Evolutionary conservation across 1,284 basidiomycete genomes (phyloP).

Genomic region (Ceratobasidium sp.): DNA sequence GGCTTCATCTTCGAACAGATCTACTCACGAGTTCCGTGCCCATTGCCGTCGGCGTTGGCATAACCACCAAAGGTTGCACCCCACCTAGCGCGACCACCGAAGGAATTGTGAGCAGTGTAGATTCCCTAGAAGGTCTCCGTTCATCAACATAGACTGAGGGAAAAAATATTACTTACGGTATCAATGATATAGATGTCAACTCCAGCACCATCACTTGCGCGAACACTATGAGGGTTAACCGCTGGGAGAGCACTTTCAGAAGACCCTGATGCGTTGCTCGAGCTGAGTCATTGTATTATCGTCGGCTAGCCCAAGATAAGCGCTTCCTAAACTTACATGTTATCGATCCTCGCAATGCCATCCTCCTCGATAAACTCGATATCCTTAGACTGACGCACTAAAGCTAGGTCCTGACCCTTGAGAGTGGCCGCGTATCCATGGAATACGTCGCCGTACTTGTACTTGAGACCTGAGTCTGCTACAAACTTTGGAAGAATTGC

Average conservation of each 20-base stretch:
- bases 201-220: conserved; percentile 26
- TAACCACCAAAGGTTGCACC: conserved; percentile 65
- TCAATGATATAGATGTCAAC: conserved; percentile 47
- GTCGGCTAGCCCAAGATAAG: not conserved
- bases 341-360: conserved; percentile 20
- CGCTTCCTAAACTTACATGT: conserved; percentile 6
- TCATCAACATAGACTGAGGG: not conserved
- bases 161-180: conserved; percentile 26
- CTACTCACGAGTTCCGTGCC: conserved; percentile 47
- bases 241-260: conserved; percentile 2
- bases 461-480: conserved; percentile 35
- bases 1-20: not conserved
- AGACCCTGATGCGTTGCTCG: conserved; percentile 3
- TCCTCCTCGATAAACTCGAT: conserved; percentile 48
- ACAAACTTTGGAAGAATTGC: conserved; percentile 24
- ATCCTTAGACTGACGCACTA: conserved; percentile 43
- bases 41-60: conserved; percentile 45
- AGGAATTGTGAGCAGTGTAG: conserved; percentile 70
- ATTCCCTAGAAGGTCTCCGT: conserved; percentile 58
- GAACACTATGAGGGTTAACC: not conserved
- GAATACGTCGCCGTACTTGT: conserved; percentile 48
- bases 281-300: not conserved
- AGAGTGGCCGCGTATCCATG: conserved; percentile 48
- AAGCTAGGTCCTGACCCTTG: conserved; percentile 42
- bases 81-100: conserved; percentile 69